These are phyloP conservation scores for Mucor irregularis DNA, from an alignment of 371 early-diverging fungal genomes.

Conservation along the genomic window DNA sequence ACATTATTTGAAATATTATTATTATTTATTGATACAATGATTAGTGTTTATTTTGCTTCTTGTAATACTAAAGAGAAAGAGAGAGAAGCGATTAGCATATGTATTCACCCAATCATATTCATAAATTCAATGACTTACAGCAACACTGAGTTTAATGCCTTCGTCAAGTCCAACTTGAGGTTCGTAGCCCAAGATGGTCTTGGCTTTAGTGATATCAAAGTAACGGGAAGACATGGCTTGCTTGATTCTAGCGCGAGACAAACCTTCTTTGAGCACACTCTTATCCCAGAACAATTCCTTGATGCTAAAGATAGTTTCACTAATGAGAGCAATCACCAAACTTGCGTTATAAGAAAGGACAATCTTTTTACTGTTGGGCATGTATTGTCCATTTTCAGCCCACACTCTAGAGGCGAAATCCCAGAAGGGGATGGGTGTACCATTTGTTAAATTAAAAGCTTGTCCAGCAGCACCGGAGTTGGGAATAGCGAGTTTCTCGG, in stretches of 20 bases:
- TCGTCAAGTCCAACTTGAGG: constrained; percentile 75
- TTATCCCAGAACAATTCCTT: constrained; percentile 49
- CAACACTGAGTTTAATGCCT: constrained; percentile 57
- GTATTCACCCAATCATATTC: background rate
- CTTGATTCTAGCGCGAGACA: constrained; percentile 68
- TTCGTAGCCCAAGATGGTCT: constrained; percentile 73
- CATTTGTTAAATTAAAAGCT: constrained; percentile 92
- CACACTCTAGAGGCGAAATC: constrained; percentile 75
- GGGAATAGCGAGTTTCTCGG: constrained; percentile 65
- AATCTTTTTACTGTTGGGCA: constrained; percentile 47
- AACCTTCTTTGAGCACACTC: constrained; percentile 53
- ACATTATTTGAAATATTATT: background rate
- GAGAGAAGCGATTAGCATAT: background rate
- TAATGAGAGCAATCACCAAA: constrained; percentile 54
- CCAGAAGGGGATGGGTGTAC: constrained; percentile 93
- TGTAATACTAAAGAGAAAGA: background rate
- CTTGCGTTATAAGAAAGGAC: constrained; percentile 47
- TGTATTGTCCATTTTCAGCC: constrained; percentile 54
- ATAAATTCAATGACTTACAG: constrained; percentile 27
- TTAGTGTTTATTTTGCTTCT: too few relatives aligned
- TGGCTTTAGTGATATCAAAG: constrained; percentile 81
- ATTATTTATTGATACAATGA: background rate
- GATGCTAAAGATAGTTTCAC: constrained; percentile 48
- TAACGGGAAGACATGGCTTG: constrained; percentile 77
- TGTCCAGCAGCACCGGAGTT: constrained; percentile 56